Base-by-base conservation (phyloP, 2,329 filamentous ascomycete species). In the Cordyceps pruinosa region DNA sequence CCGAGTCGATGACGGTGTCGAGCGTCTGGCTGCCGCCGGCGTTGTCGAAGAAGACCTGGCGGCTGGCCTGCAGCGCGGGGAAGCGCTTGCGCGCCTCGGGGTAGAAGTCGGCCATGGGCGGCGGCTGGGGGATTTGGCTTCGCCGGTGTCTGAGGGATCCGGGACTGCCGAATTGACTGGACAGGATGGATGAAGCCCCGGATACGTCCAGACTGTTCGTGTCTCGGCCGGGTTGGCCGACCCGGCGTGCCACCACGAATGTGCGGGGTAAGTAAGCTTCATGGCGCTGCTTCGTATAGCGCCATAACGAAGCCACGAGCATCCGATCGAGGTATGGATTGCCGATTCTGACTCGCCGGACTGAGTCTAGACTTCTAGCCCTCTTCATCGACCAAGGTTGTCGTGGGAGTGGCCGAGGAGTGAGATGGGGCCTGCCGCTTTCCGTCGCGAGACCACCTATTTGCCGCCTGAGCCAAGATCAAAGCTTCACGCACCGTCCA, bases 21-120 rank as follows among this genome's bases (percentile, higher is more conserved):
- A 92, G 72, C 1, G 83, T 78, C 65, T 92, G 88, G 66, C 84
- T 89, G 37, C 88, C 88, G 19, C 88, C 88, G 12, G 87, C 89
- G 66, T 92, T 92, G 66, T 93, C 88, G 62, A 92, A 81, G 68
- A 82, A 90, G 50, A 91, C 77, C 65, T 90, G 87, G 47, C 84
- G 75, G 59, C 10, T 50, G 32, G 84, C 77, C 41, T 78, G 71
- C 39, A 92, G 70, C 15, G 87, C 86, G 34, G 88, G 88, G 73
- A 92, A 92, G 10, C 52, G 52, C 46, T 56, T 54, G 42, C 56
- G 49, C 10, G 45, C 56, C 35, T 58, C 49, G 25, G 45, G 53
- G 44, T 48, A 56, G 17, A 42, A 56, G 26, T 56, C 53, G 12
- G 53, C 53, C 53, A 56, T 56, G 45, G 44, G 13, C 49, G 30